Base-by-base conservation (phyloP, 306 rosid genomes). In the Rosa lucieae region DNA sequence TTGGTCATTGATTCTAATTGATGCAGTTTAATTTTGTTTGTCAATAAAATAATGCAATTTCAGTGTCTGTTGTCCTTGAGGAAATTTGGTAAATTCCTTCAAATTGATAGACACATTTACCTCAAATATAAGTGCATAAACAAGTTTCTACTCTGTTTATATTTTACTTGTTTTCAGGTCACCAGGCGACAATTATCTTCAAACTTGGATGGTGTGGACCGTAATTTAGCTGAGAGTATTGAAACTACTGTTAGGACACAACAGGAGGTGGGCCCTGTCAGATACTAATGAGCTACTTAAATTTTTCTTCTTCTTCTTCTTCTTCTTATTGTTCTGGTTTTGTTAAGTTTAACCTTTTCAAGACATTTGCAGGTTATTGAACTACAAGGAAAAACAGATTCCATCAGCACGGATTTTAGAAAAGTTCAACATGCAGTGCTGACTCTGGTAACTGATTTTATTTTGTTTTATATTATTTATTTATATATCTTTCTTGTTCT, bases 101-200 rank as follows among this genome's bases (percentile, higher is more conserved):
- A 47, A 17, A 73, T 77, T 75, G 51, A 47, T 37, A 44, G 63
- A 26, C 70, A 32, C 12, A 37, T 11, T 73, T 76, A 80, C 52
- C 76, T 13, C 37, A 11, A 18, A 26, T 26, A 21, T 52, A 26
- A 26, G 18, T 20, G 61, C n/a, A 48, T 72, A 49, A 32, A 61
- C n/a, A 48, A 68, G 70, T 78, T 82, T 66, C 14, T 42, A 81
- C 80, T 43, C 77, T 58, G 56, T 53, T 73, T 62, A 75, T 63
- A 1, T 74, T 74, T 81, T 39, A 4, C 71, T 58, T 49, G 56
- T 74, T 76, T 86, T 86, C 93, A 96, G 99, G 93, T 83, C 10
- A 85, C 94, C 72, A 89, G 74, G 86, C 87, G 78, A 79, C 87
- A 78, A 77, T 74, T 93, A 80, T 87, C 93, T 81, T 85, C 82